Percentiles rank a stretch among this genome's conserved stretches.
These are phyloP conservation scores for Penicillium malachiteum DNA, from an alignment of 495 filamentous ascomycete genomes.

Conservation along the genomic window DNA sequence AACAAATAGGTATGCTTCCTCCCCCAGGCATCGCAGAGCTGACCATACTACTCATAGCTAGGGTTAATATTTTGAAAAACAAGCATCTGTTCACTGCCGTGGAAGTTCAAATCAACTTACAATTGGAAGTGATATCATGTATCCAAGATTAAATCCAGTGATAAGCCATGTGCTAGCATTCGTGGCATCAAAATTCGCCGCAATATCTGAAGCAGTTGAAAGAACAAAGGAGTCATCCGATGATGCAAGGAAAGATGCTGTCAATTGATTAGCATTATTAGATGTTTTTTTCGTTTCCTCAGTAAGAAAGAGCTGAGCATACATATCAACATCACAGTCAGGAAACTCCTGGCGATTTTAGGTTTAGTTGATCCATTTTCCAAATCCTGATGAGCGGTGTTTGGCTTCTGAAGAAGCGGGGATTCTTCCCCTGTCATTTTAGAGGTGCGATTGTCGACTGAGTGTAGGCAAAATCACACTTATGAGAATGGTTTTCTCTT, in stretches of 20 bases:
- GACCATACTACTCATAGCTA: neutral
- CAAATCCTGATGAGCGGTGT: neutral
- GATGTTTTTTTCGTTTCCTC: neutral
- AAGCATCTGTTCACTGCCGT: too few species aligned
- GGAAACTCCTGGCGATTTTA: neutral
- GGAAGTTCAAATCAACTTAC: neutral
- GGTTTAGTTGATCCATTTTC: neutral
- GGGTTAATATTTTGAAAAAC: too few species aligned
- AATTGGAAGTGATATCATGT: conserved; percentile 1
- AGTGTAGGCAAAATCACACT: neutral
- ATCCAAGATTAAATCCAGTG: neutral
- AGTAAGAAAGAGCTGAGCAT: neutral
- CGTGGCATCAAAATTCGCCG: neutral
- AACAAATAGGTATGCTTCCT: neutral
- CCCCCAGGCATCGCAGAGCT: neutral
- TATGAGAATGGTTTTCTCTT: too few species aligned
- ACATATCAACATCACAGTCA: neutral
- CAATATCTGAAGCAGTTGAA: neutral
- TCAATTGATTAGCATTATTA: neutral
- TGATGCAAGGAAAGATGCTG: neutral
- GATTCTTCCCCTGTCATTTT: neutral
- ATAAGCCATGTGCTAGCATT: neutral
- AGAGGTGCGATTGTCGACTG: neutral
- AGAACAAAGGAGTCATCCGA: conserved; percentile 1
- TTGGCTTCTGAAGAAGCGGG: neutral